A percentile compares a stretch with the other conserved stretches of the same genome.
phyloP scores from a whole-genome alignment of 1,139 yeast genomes.

The Spencermartinsiella ligniputridi region DNA sequence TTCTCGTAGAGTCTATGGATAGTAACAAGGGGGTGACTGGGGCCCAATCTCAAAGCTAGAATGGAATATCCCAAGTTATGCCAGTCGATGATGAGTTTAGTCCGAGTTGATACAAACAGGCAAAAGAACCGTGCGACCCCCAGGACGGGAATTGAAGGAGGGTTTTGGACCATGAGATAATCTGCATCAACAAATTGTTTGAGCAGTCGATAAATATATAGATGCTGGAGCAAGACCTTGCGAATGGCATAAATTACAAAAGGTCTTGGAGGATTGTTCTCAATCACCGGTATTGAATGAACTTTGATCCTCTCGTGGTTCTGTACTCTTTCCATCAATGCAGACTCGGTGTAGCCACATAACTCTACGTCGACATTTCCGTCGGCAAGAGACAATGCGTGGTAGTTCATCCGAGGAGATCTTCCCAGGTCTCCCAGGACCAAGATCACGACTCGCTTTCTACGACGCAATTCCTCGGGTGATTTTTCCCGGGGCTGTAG shows the following conservation, averaged over 20 bases:
- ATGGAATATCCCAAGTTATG: constrained; percentile 91
- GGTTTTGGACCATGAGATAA: constrained; percentile 75
- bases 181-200: constrained; percentile 57
- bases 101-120: constrained; percentile 50
- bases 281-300: constrained; percentile 41
- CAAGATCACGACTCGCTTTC: constrained; percentile 61
- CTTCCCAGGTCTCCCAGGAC: constrained; percentile 94
- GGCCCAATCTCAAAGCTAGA: constrained; percentile 57
- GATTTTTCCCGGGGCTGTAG: constrained; percentile 15
- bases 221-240: constrained; percentile 58
- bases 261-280: constrained; percentile 41
- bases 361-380: constrained; percentile 71
- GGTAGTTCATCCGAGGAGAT: constrained; percentile 94
- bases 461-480: constrained; percentile 23
- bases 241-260: constrained; percentile 53
- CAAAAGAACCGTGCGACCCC: constrained; percentile 57
- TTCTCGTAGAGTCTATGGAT: constrained; percentile 43
- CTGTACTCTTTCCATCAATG: constrained; percentile 28
- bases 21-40: constrained; percentile 58
- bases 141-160: constrained; percentile 85
- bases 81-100: constrained; percentile 83
- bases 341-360: constrained; percentile 70
- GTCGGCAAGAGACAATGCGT: constrained; percentile 72
- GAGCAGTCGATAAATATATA: constrained; percentile 44
- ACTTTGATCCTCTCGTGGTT: constrained; percentile 26